These are phyloP conservation scores for Penicillium sp. DNA, from an alignment of 2,329 filamentous ascomycete species.

Conservation along the genomic window DNA sequence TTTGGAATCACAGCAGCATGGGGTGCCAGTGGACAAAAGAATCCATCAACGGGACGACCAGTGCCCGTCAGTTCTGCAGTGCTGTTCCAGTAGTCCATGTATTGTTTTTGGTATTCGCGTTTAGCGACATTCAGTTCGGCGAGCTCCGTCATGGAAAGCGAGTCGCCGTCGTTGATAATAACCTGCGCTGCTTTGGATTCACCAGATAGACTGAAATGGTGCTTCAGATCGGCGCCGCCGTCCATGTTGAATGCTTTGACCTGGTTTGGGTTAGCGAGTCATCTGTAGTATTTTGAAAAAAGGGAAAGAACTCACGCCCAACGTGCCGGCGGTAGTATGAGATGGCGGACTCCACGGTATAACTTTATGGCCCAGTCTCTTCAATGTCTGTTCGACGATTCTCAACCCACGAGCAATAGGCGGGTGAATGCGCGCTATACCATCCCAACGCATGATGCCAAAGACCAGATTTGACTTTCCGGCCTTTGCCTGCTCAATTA, in stretches of 20 bases:
- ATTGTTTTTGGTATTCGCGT: conserved; percentile 59
- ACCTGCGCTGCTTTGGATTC: conserved; percentile 55
- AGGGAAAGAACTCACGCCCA: conserved; percentile 43
- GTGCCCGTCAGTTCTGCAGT: conserved; percentile 56
- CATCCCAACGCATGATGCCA: conserved; percentile 59
- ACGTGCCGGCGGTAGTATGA: conserved; percentile 46
- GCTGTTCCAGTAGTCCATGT: conserved; percentile 67
- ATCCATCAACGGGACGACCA: conserved; percentile 57
- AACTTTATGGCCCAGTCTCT: conserved; percentile 59
- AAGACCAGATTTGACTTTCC: conserved; percentile 53
- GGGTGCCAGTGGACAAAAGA: conserved; percentile 49
- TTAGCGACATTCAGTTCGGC: conserved; percentile 57
- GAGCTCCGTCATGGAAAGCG: conserved; percentile 48
- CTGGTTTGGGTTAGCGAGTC: conserved; percentile 27
- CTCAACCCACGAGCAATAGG: conserved; percentile 60
- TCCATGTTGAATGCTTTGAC: conserved; percentile 41
- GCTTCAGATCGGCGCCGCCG: conserved; percentile 56
- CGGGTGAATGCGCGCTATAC: conserved; percentile 56
- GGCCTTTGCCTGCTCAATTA: conserved; percentile 42
- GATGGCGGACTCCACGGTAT: conserved; percentile 62
- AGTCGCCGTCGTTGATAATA: conserved; percentile 37
- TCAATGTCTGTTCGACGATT: conserved; percentile 54
- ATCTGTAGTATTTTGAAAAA: background rate
- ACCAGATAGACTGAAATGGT: conserved; percentile 58
- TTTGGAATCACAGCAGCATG: conserved; percentile 47